These are phyloP conservation scores for Xylaria curta DNA, from an alignment of 495 filamentous ascomycete species.

Conservation along the genomic window DNA sequence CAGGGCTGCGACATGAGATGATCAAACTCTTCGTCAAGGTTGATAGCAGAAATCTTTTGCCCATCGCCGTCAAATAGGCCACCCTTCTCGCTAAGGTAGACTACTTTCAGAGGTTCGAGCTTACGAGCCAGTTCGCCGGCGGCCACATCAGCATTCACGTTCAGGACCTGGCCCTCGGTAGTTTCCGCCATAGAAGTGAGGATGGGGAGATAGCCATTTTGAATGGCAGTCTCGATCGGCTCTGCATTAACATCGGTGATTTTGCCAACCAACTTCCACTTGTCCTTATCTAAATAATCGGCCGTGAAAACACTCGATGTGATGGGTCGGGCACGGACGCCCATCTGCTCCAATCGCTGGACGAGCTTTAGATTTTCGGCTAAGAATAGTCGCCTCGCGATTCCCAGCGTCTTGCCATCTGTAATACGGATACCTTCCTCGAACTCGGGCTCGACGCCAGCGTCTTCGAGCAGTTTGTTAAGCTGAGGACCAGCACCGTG, in stretches of 20 bases:
- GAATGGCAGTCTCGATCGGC: constrained; percentile 90
- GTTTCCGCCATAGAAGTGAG: constrained; percentile 98
- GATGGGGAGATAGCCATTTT: constrained; percentile 90
- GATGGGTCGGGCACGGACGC: constrained; percentile 88
- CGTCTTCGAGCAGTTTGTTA: constrained; percentile 89
- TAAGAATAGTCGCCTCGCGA: constrained; percentile 90
- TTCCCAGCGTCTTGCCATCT: constrained; percentile 90
- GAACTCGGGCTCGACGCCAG: constrained; percentile 93
- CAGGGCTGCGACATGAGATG: constrained; percentile 93
- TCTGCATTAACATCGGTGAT: constrained; percentile 91
- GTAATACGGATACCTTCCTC: constrained; percentile 97
- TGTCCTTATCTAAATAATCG: constrained; percentile 92
- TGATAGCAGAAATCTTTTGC: constrained; percentile 96
- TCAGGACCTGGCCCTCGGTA: constrained; percentile 89
- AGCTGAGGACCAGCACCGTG: constrained; percentile 96
- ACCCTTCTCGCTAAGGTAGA: constrained; percentile 97
- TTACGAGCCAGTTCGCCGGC: constrained; percentile 90
- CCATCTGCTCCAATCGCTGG: constrained; percentile 88
- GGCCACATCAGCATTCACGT: constrained; percentile 97
- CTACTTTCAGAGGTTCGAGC: constrained; percentile 94
- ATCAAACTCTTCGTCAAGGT: constrained; percentile 97
- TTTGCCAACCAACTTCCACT: constrained; percentile 94
- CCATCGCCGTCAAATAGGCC: constrained; percentile 93
- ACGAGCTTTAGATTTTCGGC: constrained; percentile 96
- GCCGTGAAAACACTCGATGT: constrained; percentile 94